Evolutionary conservation across 345 rosid species (phyloP), one percentile per base, ranked within the genome.

Genomic region (Aquilaria malaccensis): DNA sequence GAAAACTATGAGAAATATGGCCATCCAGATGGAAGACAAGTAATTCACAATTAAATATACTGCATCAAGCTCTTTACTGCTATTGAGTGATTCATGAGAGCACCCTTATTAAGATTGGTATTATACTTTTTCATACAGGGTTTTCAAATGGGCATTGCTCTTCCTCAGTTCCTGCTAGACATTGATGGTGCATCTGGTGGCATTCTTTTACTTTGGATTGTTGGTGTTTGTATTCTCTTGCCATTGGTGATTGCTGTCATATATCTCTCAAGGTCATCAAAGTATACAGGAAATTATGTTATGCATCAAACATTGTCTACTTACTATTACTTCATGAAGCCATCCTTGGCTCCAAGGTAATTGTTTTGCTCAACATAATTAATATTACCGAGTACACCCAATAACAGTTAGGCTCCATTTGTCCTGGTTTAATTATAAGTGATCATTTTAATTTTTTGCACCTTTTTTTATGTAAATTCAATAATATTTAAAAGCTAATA

Each of bases 71-170:
- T 59, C 22, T 59, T 58, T 13, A 55, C 52, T 51, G 41, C 37
- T 45, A 52, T 52, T 13, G 46, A 30, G 45, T 53, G 3, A 43
- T 4, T 9, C 13, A 14, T 33, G 47, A 12, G 7, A 37, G 43
- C 43, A 4, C 43, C 45, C 11, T 46, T 45, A 29, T 68, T 68
- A 59, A 66, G 53, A 52, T 62, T 69, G 52, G 71, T 58, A 10
- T 32, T 22, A 9, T 49, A 59, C 53, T 61, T 9, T 70, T 67
- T 62, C 61, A 61, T 68, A 64, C 84, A 91, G 97, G 97, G 99
- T 4, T 95, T 95, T 79, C 95, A 95, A 95, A 86, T 95, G 96
- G 99, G 99, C 65, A 88, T 95, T 52, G 99, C 99, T 61, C 97
- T 95, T 62, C 99, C 99, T 46, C 92, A 85, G 65, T 95, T 94